A percentile compares a stretch with the other conserved stretches of the same genome.
Conservation (phyloP, 768 basidiomycete genomes). For the Podaxis sp. region DNA sequence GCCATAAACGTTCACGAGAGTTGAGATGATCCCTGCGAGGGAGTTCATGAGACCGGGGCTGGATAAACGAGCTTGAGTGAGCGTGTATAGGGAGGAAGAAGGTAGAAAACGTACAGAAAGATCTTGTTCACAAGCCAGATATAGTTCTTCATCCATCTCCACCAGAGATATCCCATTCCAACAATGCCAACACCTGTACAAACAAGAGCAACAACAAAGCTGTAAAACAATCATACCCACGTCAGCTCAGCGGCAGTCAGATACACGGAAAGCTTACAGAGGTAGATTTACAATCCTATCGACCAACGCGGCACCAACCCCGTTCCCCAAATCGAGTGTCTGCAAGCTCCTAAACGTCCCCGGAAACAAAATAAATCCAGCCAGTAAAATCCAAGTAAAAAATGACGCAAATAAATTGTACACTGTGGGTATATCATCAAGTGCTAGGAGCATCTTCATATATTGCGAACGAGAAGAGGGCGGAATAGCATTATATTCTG, state of each 20-base stretch:
- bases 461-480: conserved; percentile 32
- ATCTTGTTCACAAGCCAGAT: conserved; percentile 54
- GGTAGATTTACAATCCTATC: conserved; percentile 36
- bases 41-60: conserved; percentile 59
- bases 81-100: not conserved
- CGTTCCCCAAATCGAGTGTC: conserved; percentile 22
- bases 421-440: conserved; percentile 48
- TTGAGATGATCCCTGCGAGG: conserved; percentile 51
- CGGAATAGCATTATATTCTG: conserved; percentile 7
- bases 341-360: conserved; percentile 54
- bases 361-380: conserved; percentile 60
- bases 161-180: conserved; percentile 59
- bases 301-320: conserved; percentile 29
- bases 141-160: conserved; percentile 56
- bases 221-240: conserved; percentile 17
- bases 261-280: conserved; percentile 30
- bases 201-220: conserved; percentile 50
- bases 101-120: conserved; percentile 39
- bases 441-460: conserved; percentile 57
- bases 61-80: not conserved
- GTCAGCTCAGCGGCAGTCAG: not conserved
- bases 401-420: conserved; percentile 50
- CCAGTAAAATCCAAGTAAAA: conserved; percentile 60
- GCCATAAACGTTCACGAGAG: conserved; percentile 46
- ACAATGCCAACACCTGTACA: conserved; percentile 49